Percentiles rank a stretch among this genome's conserved stretches.
phyloP scores from a whole-genome alignment of 306 rosid genomes.

The Pterocarpus santalinus region DNA sequence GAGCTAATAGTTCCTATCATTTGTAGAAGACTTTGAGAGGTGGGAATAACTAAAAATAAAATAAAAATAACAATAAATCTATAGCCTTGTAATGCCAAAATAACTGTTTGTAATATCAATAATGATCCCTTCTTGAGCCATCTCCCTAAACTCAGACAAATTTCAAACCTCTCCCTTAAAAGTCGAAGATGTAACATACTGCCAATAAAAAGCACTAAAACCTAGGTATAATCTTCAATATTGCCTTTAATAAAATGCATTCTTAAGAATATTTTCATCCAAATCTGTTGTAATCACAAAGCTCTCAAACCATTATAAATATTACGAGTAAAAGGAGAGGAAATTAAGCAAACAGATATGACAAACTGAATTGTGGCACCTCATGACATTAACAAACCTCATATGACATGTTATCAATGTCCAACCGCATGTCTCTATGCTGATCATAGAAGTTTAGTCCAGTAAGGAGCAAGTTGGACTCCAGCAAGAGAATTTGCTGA shows the following conservation, averaged over 20 bases:
- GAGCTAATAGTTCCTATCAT: slow-evolving; percentile 86
- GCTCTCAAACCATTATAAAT: slow-evolving; percentile 23
- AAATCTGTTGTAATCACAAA: slow-evolving; percentile 10
- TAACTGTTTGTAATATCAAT: slow-evolving; percentile 15
- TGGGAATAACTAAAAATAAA: slow-evolving; percentile 19
- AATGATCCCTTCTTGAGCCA: slow-evolving; percentile 24
- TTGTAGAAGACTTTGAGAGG: slow-evolving; percentile 14
- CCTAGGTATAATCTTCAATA: slow-evolving; percentile 4
- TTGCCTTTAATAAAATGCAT: slow-evolving; percentile 14
- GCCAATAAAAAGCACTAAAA: background rate
- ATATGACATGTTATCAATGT: slow-evolving; percentile 97
- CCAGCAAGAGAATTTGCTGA: slow-evolving; percentile 91
- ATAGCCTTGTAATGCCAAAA: slow-evolving; percentile 3
- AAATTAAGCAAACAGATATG: slow-evolving; percentile 17
- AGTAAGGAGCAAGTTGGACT: slow-evolving; percentile 80
- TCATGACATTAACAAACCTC: slow-evolving; percentile 70
- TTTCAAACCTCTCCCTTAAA: slow-evolving; percentile 26
- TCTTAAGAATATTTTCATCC: slow-evolving; percentile 37
- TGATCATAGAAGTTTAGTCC: slow-evolving; percentile 87
- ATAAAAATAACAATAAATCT: no score
- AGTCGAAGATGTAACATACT: slow-evolving; percentile 3
- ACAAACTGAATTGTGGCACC: slow-evolving; percentile 43
- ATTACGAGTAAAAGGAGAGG: slow-evolving; percentile 27
- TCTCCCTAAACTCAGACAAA: slow-evolving; percentile 21
- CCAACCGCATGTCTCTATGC: slow-evolving; percentile 97